These are phyloP conservation scores for Calonectria pteridis DNA, from an alignment of 2,329 filamentous ascomycete species.

Conservation along the genomic window DNA sequence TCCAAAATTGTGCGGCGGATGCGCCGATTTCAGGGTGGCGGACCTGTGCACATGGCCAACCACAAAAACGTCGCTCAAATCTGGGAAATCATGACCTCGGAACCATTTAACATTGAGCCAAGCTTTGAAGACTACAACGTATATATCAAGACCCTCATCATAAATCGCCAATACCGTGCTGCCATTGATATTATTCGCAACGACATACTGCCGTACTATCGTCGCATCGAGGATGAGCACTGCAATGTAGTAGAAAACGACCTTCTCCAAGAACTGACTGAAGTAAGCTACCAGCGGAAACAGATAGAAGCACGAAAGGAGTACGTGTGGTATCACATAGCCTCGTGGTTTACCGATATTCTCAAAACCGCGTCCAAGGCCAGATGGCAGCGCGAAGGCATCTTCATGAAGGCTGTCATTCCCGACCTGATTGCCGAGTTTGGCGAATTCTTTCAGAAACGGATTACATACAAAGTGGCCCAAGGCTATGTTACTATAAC, in stretches of 20 bases:
- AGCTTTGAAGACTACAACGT: slow-evolving; percentile 68
- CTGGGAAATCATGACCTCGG: slow-evolving; percentile 70
- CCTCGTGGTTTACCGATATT: slow-evolving; percentile 43
- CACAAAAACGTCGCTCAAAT: slow-evolving; percentile 62
- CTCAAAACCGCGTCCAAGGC: slow-evolving; percentile 42
- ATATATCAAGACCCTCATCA: slow-evolving; percentile 56
- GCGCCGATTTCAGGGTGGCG: slow-evolving; percentile 50
- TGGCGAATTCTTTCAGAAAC: slow-evolving; percentile 47
- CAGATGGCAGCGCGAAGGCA: slow-evolving; percentile 36
- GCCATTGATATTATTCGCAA: slow-evolving; percentile 55
- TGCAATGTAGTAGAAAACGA: slow-evolving; percentile 49
- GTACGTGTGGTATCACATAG: slow-evolving; percentile 48
- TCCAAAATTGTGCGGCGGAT: slow-evolving; percentile 52
- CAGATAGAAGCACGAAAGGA: slow-evolving; percentile 49
- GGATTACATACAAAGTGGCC: slow-evolving; percentile 49
- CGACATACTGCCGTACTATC: slow-evolving; percentile 56
- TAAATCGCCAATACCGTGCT: slow-evolving; percentile 39
- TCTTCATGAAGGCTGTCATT: slow-evolving; percentile 38
- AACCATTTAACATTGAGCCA: slow-evolving; percentile 69
- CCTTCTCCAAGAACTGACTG: slow-evolving; percentile 41
- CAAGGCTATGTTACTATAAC: slow-evolving; percentile 47
- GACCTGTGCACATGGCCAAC: slow-evolving; percentile 51
- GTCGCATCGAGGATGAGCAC: slow-evolving; percentile 40
- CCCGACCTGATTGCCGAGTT: slow-evolving; percentile 51
- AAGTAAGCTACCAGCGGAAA: slow-evolving; percentile 41